Conservation (phyloP, 371 early-diverging fungal species). For the Syncephalastrum racemosum region DNA sequence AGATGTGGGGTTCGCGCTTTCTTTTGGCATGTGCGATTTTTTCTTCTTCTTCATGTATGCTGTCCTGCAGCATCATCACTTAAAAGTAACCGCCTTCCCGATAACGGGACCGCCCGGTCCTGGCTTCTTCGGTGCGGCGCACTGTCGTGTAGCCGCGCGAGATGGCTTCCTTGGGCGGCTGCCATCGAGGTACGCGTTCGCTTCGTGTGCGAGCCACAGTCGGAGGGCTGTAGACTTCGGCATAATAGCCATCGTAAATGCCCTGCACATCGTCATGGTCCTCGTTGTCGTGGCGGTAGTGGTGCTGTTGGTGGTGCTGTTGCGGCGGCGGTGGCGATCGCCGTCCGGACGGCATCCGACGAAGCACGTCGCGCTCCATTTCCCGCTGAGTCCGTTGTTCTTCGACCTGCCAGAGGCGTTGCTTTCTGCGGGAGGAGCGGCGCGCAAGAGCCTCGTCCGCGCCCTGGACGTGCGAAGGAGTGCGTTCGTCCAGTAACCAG, state of each 20-base stretch:
- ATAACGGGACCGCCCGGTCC: not conserved
- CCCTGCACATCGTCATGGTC: not conserved
- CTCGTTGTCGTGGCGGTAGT: slow-evolving; percentile 1
- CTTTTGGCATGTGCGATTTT: not conserved
- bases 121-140: slow-evolving; percentile 2
- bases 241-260: not conserved
- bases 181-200: slow-evolving; percentile 3
- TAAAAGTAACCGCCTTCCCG: slow-evolving; percentile 4
- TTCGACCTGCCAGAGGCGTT: slow-evolving; percentile 10
- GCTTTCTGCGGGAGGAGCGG: slow-evolving; percentile 10
- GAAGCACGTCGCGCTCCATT: slow-evolving; percentile 12
- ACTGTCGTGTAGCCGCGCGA: slow-evolving; percentile 2
- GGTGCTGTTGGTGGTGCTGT: not conserved
- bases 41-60: not conserved
- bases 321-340: not conserved
- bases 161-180: no score
- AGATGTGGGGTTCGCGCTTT: no score
- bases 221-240: not conserved
- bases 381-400: slow-evolving; percentile 8
- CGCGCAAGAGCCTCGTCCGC: not conserved
- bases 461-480: slow-evolving; percentile 3
- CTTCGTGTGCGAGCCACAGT: slow-evolving; percentile 6
- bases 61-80: not conserved
- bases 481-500: slow-evolving; percentile 31
- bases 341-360: slow-evolving; percentile 1